Evolutionary conservation across 352 stramenopile genomes (phyloP), one percentile per base, ranked within the genome.

Genomic region (Chrysophaeum taylorii): DNA sequence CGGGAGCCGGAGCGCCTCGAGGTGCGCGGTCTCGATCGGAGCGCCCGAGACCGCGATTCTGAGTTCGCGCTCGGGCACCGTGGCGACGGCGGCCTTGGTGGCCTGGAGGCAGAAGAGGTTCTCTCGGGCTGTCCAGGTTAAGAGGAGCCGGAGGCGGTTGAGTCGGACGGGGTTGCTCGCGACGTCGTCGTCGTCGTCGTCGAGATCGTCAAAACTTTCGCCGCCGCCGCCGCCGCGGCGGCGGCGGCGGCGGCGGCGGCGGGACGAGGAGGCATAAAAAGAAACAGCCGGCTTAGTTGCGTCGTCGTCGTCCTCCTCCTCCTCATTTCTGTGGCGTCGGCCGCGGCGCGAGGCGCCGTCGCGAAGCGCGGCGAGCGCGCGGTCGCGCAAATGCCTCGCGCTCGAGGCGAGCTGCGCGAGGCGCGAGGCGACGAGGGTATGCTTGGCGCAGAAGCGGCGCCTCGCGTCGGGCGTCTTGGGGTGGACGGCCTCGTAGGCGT

Each of bases 401-500:
- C 38, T 39, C 41, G 71, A 67, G 27, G 62, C 50, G 25, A 70
- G 63, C 38, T 63, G 64, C n/a, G 54, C 45, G 27, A 67, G 29
- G 27, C 70, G 48, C 2, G 42, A 37, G 21, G 63, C 27, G 50
- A 61, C 57, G 38, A 72, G 57, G 63, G 60, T 50, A 37, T 53
- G 37, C 7, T 1, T 2, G 14, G 27, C 31, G 29, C 42, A 63
- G 38, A 53, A 63, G 37, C 12, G 7, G 9, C 31, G 64, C 12
- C 9, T 9, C n/a, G 18, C 33, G 29, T 15, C 27, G 27, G 33
- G 66, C 9, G 53, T 39, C 37, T 39, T 71, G 16, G 36, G 31
- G 5, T 16, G 35, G 18, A 39, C n/a, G 9, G 27, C n/a, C 43
- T 27, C 42, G 48, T 71, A 88, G 2, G 80, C 81, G 70, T 75